Evolutionary conservation across 306 rosid species (phyloP), one percentile per base, ranked within the genome.

Genomic region (Cajanus cajan): DNA sequence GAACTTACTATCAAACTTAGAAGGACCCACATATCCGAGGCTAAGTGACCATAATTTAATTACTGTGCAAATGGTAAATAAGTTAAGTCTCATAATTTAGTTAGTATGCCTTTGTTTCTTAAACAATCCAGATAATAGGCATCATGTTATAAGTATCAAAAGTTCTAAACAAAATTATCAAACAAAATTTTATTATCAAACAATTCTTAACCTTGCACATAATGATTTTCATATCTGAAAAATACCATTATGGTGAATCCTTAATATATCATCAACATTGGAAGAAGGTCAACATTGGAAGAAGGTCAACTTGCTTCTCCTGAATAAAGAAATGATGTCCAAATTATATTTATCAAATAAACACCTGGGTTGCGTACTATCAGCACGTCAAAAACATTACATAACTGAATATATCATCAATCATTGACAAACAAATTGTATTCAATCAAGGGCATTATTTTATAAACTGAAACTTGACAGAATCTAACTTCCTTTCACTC

Each of bases 271-370:
- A 64, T 48, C 70, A 79, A 21, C 41, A 31, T 13, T n/a, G n/a
- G n/a, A n/a, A n/a, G n/a, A n/a, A n/a, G 33, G 39, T 91, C 86
- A 89, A 5, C 82, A 70, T 88, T 72, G 93, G 86, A 68, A 91
- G 88, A 66, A 85, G 84, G 82, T 88, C 82, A 80, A 70, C 87
- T 83, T 95, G 98, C 86, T 95, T 92, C 81, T 92, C 98, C 98
- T 93, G 90, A 64, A 79, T n/a, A 19, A 61, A 69, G 73, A 75
- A 76, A 80, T n/a, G 10, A 12, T 50, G 11, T 19, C 22, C 8
- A 18, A 6, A 24, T 24, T 41, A 66, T 16, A 74, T 45, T 36
- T 71, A 66, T 67, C 24, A 50, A 59, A 55, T 51, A 28, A 77
- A 34, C 11, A 31, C 34, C 71, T 34, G 43, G 11, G 70, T 58